A percentile compares a stretch with the other conserved stretches of the same genome.
Conservation (phyloP, 176 grass and related monocot species). For the Musa itinerans region DNA sequence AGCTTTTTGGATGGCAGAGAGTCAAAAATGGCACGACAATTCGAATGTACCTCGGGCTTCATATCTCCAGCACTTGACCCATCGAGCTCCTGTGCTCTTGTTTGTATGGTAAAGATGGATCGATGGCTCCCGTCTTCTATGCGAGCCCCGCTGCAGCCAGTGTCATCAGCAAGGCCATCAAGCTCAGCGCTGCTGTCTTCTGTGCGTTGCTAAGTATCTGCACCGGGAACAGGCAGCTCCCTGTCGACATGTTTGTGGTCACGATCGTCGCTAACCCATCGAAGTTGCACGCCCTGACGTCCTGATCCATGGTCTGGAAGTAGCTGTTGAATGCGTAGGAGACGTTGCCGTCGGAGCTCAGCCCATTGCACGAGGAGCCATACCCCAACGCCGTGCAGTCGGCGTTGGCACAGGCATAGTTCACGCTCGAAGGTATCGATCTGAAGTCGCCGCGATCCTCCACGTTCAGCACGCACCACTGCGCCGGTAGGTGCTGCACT, state of each 20-base stretch:
- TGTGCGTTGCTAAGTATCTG: conserved; percentile 34
- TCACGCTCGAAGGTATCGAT: conserved; percentile 36
- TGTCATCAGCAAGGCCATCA: background rate
- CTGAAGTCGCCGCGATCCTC: conserved; percentile 43
- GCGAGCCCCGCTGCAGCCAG: background rate
- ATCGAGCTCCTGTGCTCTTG: too few species aligned
- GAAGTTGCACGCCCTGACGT: conserved; percentile 21
- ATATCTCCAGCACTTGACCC: too few species aligned
- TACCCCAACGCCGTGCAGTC: conserved; percentile 71
- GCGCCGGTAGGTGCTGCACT: conserved; percentile 51
- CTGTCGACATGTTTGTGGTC: conserved; percentile 14
- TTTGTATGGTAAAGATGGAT: too few species aligned
- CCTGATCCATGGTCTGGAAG: conserved; percentile 37
- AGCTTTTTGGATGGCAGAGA: too few species aligned
- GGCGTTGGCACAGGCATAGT: conserved; percentile 55
- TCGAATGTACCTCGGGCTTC: too few species aligned
- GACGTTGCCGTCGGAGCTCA: conserved; percentile 30
- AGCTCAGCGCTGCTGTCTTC: background rate
- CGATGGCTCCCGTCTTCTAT: background rate
- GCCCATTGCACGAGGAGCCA: conserved; percentile 42
- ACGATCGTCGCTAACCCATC: conserved; percentile 21
- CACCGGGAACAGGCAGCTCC: conserved; percentile 26
- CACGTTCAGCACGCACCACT: conserved; percentile 70
- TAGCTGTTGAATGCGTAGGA: conserved; percentile 31
- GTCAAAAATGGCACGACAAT: too few species aligned